These are phyloP conservation scores for Agrostemma githago DNA, from an alignment of 148 eudicot species.

Conservation along the genomic window DNA sequence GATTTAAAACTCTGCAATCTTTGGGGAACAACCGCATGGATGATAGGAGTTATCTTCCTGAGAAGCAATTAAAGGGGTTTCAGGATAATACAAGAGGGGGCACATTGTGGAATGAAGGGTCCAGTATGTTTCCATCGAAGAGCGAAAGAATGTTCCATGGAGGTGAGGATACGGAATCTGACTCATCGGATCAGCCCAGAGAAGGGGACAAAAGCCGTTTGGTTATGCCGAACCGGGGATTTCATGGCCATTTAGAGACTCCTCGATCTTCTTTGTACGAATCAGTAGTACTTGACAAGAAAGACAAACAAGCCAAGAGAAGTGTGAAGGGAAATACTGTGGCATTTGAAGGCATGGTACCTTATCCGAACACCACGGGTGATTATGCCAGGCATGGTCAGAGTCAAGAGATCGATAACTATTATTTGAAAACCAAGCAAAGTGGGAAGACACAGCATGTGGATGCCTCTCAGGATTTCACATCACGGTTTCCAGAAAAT, in stretches of 20 bases:
- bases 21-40: constrained; percentile 18
- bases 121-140: constrained; percentile 30
- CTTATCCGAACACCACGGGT: constrained; percentile 30
- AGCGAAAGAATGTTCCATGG: constrained; percentile 34
- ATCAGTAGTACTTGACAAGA: constrained; percentile 32
- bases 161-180: constrained; percentile 84
- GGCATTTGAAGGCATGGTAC: constrained; percentile 36
- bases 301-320: constrained; percentile 39
- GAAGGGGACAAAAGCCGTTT: constrained; percentile 60
- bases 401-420: constrained; percentile 30
- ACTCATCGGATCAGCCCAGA: constrained; percentile 64
- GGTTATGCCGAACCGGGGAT: constrained; percentile 64
- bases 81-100: constrained; percentile 37
- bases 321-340: constrained; percentile 31
- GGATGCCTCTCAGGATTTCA: constrained; percentile 31
- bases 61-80: constrained; percentile 34
- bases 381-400: constrained; percentile 34
- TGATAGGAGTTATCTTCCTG: constrained; percentile 36
- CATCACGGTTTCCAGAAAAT: constrained; percentile 28
- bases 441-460: constrained; percentile 46
- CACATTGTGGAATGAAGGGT: constrained; percentile 46
- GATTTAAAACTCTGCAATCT: constrained; percentile 26
- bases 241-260: constrained; percentile 35
- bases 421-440: constrained; percentile 36
- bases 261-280: constrained; percentile 26